phyloP scores from a whole-genome alignment of 1,139 yeast genomes.

The Saccharomycopsis hybrid region DNA sequence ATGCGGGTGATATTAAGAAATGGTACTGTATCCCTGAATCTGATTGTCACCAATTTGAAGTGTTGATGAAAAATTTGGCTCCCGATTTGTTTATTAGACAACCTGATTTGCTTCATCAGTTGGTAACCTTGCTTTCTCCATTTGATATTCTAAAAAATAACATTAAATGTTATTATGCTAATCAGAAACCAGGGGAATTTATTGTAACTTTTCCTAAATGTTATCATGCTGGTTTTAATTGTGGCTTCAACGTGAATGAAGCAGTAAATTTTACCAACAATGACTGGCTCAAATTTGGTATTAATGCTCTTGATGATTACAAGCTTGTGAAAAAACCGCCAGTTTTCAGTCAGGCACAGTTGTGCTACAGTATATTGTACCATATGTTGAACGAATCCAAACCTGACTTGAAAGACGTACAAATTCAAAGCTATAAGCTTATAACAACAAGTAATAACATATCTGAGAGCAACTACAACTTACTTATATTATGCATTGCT shows the following conservation, averaged over 20 bases:
- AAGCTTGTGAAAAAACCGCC: constrained; percentile 48
- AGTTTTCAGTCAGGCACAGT: constrained; percentile 37
- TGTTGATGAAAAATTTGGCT: constrained; percentile 47
- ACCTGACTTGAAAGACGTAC: background rate
- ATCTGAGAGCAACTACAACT: constrained; percentile 4
- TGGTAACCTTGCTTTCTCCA: constrained; percentile 78
- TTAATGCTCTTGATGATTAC: constrained; percentile 52
- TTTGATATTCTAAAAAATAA: constrained; percentile 44
- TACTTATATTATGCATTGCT: constrained; percentile 16
- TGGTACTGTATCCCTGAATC: constrained; percentile 73
- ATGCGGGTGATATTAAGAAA: constrained; percentile 64
- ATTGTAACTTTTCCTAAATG: constrained; percentile 71
- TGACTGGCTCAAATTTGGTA: constrained; percentile 62
- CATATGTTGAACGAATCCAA: constrained; percentile 8
- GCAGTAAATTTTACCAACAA: constrained; percentile 75
- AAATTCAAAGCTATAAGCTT: too few relatives aligned
- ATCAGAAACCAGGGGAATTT: constrained; percentile 78
- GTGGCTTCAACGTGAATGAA: constrained; percentile 72
- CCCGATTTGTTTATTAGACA: constrained; percentile 84
- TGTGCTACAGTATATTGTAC: constrained; percentile 17
- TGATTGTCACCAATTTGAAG: constrained; percentile 48
- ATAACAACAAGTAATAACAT: too few relatives aligned
- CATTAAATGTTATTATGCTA: constrained; percentile 60
- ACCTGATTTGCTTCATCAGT: constrained; percentile 82
- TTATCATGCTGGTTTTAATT: constrained; percentile 75